phyloP scores from a whole-genome alignment of 371 early-diverging fungal genomes.

The Mortierella sp. region DNA sequence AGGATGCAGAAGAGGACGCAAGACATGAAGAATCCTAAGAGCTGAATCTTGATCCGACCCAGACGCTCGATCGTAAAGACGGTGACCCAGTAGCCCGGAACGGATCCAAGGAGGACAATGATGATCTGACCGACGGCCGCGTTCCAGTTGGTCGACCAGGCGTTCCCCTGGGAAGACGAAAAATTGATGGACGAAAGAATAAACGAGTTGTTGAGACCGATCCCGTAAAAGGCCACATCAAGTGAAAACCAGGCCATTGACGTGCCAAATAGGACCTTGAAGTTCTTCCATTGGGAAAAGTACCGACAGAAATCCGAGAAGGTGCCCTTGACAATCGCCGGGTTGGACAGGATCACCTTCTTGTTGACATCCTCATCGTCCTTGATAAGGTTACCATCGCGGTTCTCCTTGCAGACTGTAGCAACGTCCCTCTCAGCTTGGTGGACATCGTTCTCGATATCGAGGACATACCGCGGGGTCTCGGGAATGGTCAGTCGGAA shows the following conservation, averaged over 20 bases:
- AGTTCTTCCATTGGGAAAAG: constrained; percentile 83
- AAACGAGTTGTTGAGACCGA: constrained; percentile 83
- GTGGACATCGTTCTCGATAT: constrained; percentile 77
- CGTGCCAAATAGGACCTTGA: constrained; percentile 81
- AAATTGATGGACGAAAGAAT: constrained; percentile 80
- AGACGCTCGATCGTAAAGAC: constrained; percentile 81
- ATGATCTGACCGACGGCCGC: constrained; percentile 84
- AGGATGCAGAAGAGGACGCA: constrained; percentile 81
- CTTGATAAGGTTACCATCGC: constrained; percentile 10
- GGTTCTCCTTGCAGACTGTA: constrained; percentile 37
- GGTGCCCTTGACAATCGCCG: constrained; percentile 61
- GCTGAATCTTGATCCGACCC: constrained; percentile 86
- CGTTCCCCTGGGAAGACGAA: constrained; percentile 59
- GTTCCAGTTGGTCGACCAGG: constrained; percentile 66
- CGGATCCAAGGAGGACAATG: constrained; percentile 83
- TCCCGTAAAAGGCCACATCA: constrained; percentile 91
- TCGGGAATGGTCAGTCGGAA: constrained; percentile 93
- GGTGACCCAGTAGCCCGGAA: constrained; percentile 91
- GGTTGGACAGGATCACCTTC: constrained; percentile 15
- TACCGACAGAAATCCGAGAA: constrained; percentile 77
- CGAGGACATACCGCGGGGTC: constrained; percentile 89
- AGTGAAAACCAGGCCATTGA: constrained; percentile 86
- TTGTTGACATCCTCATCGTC: constrained; percentile 20
- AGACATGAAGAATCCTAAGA: constrained; percentile 79
- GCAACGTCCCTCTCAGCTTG: constrained; percentile 68